Conservation (phyloP, 2,329 filamentous ascomycete species). For the Fusarium ramigenum region DNA sequence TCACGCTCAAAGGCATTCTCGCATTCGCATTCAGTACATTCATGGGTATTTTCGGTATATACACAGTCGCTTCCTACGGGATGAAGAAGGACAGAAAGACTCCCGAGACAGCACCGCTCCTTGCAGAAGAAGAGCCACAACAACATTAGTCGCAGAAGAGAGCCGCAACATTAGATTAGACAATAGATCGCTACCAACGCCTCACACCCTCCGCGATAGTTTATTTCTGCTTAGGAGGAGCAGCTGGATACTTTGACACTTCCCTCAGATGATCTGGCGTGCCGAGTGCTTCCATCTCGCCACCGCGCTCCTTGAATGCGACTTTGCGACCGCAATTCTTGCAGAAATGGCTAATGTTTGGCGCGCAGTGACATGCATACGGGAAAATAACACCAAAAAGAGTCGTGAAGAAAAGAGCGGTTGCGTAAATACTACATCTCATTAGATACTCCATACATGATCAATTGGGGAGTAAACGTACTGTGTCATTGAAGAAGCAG, state of each 20-base stretch:
- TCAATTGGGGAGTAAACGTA: conserved; percentile 2
- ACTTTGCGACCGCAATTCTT: conserved; percentile 42
- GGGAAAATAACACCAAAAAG: conserved; percentile 39
- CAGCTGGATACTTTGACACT: conserved; percentile 35
- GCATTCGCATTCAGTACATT: conserved; percentile 78
- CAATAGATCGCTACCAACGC: conserved; percentile 14
- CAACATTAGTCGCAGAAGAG: background rate
- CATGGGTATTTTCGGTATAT: conserved; percentile 74
- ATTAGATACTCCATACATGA: background rate
- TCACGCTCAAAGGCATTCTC: conserved; percentile 75
- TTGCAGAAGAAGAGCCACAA: conserved; percentile 16
- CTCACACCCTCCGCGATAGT: background rate
- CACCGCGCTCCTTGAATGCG: conserved; percentile 23
- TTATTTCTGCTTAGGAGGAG: conserved; percentile 12
- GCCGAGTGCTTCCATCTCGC: conserved; percentile 32
- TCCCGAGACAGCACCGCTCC: conserved; percentile 38
- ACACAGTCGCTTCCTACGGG: conserved; percentile 73
- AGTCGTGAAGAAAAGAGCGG: conserved; percentile 38
- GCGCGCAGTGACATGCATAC: conserved; percentile 34
- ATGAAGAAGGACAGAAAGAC: conserved; percentile 29
- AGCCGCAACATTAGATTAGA: conserved; percentile 5
- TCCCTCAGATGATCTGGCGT: conserved; percentile 42
- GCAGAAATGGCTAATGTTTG: conserved; percentile 40
- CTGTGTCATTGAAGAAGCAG: conserved; percentile 38
- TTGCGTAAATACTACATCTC: background rate